phyloP scores from a whole-genome alignment of 1,284 basidiomycete species.

The Pseudomicrostroma phylloplanum region DNA sequence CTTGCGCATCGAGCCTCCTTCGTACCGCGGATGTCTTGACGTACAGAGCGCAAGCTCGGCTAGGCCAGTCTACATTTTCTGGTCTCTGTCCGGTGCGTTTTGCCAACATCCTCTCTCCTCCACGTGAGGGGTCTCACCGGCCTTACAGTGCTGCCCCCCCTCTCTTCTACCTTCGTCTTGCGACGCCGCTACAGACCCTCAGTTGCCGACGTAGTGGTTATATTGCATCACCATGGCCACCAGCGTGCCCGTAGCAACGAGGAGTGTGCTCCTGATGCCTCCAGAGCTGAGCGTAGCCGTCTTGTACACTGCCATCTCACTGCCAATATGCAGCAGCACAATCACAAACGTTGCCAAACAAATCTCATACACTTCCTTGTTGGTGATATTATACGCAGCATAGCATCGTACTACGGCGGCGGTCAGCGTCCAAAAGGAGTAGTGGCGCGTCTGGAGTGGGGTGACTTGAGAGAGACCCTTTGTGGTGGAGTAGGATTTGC shows the following conservation, averaged over 20 bases:
- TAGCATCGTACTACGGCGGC: constrained; percentile 44
- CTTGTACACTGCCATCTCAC: constrained; percentile 76
- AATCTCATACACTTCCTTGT: constrained; percentile 64
- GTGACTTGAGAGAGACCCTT: constrained; percentile 20
- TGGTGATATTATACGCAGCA: constrained; percentile 38
- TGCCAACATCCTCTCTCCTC: no score
- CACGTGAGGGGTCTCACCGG: no score
- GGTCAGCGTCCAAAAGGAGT: constrained; percentile 43
- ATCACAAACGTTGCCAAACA: constrained; percentile 78
- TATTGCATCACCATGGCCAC: constrained; percentile 11
- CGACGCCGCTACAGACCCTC: not conserved
- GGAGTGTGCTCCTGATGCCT: constrained; percentile 67
- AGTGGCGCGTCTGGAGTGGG: constrained; percentile 38
- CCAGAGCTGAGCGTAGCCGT: constrained; percentile 62
- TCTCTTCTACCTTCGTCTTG: not conserved
- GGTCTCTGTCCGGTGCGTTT: no score
- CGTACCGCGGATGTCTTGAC: no score
- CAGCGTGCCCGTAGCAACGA: constrained; percentile 72
- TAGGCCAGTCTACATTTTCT: no score
- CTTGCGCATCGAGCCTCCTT: no score
- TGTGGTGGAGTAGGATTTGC: not conserved
- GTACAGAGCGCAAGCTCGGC: no score
- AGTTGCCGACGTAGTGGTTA: constrained; percentile 9
- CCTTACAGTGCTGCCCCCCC: no score
- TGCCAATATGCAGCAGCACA: constrained; percentile 79